Evolutionary conservation across 192 early-diverging fungal species (phyloP).

Genomic region (Gryganskiella cystojenkinii): DNA sequence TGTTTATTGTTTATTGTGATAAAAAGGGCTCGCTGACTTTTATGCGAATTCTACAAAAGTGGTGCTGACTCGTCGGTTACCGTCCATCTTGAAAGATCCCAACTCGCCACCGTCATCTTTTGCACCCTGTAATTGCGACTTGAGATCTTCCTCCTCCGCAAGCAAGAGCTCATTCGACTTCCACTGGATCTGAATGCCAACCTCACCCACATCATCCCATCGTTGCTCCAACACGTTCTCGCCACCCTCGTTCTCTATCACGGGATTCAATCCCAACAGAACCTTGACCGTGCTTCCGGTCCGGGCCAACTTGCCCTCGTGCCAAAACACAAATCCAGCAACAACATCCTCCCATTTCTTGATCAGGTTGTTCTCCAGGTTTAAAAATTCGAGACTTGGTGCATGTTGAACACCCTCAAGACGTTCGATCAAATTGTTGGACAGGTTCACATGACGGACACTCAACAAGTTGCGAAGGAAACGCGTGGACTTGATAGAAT

Average conservation of each 20-base stretch:
- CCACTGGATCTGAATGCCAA: slow-evolving; percentile 43
- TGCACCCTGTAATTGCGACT: neutral
- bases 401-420: slow-evolving; percentile 46
- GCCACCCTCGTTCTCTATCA: slow-evolving; percentile 45
- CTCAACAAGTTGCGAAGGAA: slow-evolving; percentile 39
- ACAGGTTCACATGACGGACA: slow-evolving; percentile 32
- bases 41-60: slow-evolving; percentile 31
- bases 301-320: slow-evolving; percentile 41
- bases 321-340: slow-evolving; percentile 49
- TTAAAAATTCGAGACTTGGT: slow-evolving; percentile 32
- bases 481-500: slow-evolving; percentile 39
- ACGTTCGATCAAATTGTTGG: slow-evolving; percentile 50
- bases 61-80: slow-evolving; percentile 33
- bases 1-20: too few species aligned
- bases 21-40: too few species aligned
- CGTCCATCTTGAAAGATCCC: slow-evolving; percentile 9
- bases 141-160: slow-evolving; percentile 5
- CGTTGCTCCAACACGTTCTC: slow-evolving; percentile 48
- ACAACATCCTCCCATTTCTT: slow-evolving; percentile 50
- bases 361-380: slow-evolving; percentile 41
- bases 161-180: slow-evolving; percentile 24
- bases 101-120: neutral
- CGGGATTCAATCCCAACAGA: slow-evolving; percentile 24
- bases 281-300: slow-evolving; percentile 38
- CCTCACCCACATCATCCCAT: slow-evolving; percentile 48